These are phyloP conservation scores for Hippophae gyantsensis DNA, from an alignment of 306 rosid genomes.

Conservation along the genomic window DNA sequence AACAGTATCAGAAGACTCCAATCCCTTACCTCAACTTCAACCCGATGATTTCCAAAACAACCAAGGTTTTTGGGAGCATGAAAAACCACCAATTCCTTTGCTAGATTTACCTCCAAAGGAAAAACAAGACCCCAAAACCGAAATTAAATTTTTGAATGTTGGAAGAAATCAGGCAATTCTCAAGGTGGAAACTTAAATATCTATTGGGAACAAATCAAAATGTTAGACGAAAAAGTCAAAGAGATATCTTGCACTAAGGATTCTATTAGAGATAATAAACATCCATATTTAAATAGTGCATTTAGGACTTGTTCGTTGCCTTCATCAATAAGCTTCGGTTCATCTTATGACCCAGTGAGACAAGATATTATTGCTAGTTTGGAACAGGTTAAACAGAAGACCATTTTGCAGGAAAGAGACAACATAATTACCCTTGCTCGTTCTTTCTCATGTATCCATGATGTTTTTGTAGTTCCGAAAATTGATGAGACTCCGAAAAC, in stretches of 20 bases:
- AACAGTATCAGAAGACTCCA: constrained; percentile 45
- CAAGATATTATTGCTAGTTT: constrained; percentile 16
- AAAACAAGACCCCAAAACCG: constrained; percentile 22
- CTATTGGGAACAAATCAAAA: constrained; percentile 51
- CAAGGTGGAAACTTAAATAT: constrained; percentile 29
- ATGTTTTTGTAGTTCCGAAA: constrained; percentile 72
- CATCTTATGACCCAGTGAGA: constrained; percentile 12
- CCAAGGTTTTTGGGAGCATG: neutral
- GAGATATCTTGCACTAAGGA: constrained; percentile 50
- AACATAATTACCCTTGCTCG: constrained; percentile 8
- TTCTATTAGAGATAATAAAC: constrained; percentile 3
- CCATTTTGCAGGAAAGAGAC: constrained; percentile 15
- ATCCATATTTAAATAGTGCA: constrained; percentile 13
- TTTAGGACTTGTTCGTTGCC: constrained; percentile 37
- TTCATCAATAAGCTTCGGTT: constrained; percentile 20
- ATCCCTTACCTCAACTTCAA: constrained; percentile 59
- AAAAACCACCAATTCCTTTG: too few relatives aligned
- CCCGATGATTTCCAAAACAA: constrained; percentile 23
- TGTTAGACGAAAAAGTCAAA: constrained; percentile 57
- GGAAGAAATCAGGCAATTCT: constrained; percentile 20
- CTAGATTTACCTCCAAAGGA: too few relatives aligned
- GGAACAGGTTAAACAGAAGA: constrained; percentile 15
- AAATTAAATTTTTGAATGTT: constrained; percentile 23
- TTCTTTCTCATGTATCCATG: constrained; percentile 36
- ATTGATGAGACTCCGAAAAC: constrained; percentile 22